Conservation (phyloP, 2,329 filamentous ascomycete genomes). For the Didymella keratinophila region DNA sequence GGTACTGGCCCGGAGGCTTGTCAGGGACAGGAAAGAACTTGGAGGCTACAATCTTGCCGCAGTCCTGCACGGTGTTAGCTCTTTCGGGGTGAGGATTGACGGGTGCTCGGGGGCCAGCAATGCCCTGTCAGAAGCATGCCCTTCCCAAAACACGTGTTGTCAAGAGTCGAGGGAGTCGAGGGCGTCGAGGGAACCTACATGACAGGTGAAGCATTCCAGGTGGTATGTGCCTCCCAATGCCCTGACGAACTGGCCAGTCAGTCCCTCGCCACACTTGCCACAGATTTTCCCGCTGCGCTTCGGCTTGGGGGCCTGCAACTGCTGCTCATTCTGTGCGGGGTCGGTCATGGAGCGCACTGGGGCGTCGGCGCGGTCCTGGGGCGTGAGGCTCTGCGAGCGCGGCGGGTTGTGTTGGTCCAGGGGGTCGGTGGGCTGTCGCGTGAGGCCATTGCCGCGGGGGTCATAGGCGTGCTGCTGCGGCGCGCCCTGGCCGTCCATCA, state of each 20-base stretch:
- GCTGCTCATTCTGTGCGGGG: slow-evolving; percentile 33
- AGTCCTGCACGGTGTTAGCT: slow-evolving; percentile 72
- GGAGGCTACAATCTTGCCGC: slow-evolving; percentile 93
- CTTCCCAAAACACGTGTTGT: neutral
- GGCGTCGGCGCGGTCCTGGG: slow-evolving; percentile 32
- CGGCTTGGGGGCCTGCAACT: slow-evolving; percentile 32
- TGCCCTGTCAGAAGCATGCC: neutral
- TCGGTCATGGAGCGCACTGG: slow-evolving; percentile 42
- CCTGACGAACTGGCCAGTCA: slow-evolving; percentile 95
- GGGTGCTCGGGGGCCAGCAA: neutral
- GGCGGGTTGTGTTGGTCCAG: slow-evolving; percentile 29
- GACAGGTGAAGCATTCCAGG: slow-evolving; percentile 96
- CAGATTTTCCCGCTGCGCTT: slow-evolving; percentile 56
- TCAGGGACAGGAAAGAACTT: slow-evolving; percentile 99
- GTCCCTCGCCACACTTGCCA: slow-evolving; percentile 85
- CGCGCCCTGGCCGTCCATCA: slow-evolving; percentile 43
- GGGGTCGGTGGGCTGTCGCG: slow-evolving; percentile 42
- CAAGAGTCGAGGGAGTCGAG: neutral
- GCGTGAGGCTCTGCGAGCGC: slow-evolving; percentile 32
- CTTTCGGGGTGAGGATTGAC: too few species aligned
- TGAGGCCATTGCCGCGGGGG: slow-evolving; percentile 43
- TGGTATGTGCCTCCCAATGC: slow-evolving; percentile 94
- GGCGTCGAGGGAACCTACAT: slow-evolving; percentile 64
- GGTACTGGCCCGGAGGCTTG: slow-evolving; percentile 88
- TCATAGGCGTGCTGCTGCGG: slow-evolving; percentile 42